Base-by-base conservation (phyloP, 495 filamentous ascomycete genomes). In the Penicillium manginii region DNA sequence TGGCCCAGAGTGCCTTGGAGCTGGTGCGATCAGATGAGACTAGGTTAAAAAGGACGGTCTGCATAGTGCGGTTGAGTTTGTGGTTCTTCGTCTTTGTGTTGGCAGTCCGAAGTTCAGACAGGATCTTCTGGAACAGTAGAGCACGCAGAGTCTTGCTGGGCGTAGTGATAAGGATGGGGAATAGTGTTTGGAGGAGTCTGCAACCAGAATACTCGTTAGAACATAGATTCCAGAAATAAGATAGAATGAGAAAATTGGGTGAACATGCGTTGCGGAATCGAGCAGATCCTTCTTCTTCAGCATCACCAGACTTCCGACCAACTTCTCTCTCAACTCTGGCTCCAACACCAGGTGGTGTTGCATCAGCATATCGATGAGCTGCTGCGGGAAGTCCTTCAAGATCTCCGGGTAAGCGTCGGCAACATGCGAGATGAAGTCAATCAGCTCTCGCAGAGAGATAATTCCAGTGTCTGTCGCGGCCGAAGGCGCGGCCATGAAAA, bases 31-130 rank as follows among this genome's bases (percentile, higher is more conserved):
- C 93, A 4, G 88, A 88, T 17, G 88, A 91, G 22, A 98, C 83
- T 32, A 99, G 81, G 71, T 96, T 94, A 77, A 91, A 94, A 45
- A 98, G 82, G 18, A 93, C 91, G 1, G 89, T 93, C 72, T 98
- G 94, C 62, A 97, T 90, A 6, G 90, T 92, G 35, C 89, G 83
- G 73, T 99, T 99, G 37, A 99, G 84, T 58, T 84, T 87, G 76
- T 99, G 96, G 63, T 98, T 96, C 15, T 83, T 91, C 1, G 87
- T 73, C 72, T 93, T 97, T 3, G 85, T 77, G 69, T 99, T 99
- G 0, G 89, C 86, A 29, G 87, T 86, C 18, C 93, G 82, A 49
- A 99, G 79, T 69, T 99, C 96, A 57, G 89, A 92, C 33, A 97
- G 75, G 51, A 98, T 94, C 71, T 96, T 97, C 64, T 88, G 84